Evolutionary conservation across 176 grass and related monocot genomes (phyloP).

Genomic region (Calamus simplicifolius): DNA sequence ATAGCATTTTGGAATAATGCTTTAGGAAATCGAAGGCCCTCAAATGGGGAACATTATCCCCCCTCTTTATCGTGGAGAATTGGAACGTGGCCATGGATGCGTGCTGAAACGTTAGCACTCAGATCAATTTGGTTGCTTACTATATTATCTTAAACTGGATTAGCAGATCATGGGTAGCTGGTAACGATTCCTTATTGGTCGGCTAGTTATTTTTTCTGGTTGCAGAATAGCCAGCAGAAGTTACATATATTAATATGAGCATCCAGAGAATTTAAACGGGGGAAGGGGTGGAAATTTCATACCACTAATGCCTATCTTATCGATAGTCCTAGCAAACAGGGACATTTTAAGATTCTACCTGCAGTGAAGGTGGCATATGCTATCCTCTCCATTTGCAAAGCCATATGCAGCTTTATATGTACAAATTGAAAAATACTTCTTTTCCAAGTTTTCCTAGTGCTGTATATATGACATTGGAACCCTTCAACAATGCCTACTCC

Average conservation of each 20-base stretch:
- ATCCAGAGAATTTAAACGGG: constrained; percentile 12
- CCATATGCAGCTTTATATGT: constrained; percentile 1
- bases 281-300: neutral
- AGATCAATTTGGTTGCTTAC: too few relatives aligned
- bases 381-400: constrained; percentile 10
- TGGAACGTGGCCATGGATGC: constrained; percentile 3
- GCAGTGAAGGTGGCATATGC: constrained; percentile 1
- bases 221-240: too few relatives aligned
- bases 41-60: constrained; percentile 5
- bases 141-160: too few relatives aligned
- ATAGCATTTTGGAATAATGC: constrained; percentile 7
- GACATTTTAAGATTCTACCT: constrained; percentile 12
- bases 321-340: constrained; percentile 1
- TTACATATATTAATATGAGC: neutral
- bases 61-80: constrained; percentile 6
- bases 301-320: too few relatives aligned
- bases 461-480: constrained; percentile 25
- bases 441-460: neutral
- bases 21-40: constrained; percentile 5
- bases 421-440: too few relatives aligned
- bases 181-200: too few relatives aligned
- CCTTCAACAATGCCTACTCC: constrained; percentile 1
- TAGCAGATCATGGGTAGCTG: too few relatives aligned
- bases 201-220: too few relatives aligned
- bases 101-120: too few relatives aligned